Conservation (phyloP, 352 stramenopile species). For the Pilasporangium apinafurcum region DNA sequence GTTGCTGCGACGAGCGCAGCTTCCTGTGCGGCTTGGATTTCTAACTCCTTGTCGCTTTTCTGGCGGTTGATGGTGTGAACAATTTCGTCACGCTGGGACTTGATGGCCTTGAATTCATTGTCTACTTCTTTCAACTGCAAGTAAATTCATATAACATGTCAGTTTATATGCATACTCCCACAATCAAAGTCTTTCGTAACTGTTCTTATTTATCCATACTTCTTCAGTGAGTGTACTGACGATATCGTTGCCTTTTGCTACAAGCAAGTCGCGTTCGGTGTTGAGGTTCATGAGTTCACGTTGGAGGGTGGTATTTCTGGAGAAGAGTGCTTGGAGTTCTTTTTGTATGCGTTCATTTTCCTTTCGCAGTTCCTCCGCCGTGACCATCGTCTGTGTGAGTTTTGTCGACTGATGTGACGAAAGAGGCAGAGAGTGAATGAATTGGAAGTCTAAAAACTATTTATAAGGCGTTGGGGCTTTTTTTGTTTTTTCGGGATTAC, state of each 20-base stretch:
- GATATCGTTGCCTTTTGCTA: constrained; percentile 26
- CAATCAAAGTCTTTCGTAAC: too few relatives aligned
- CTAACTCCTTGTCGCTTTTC: constrained; percentile 16
- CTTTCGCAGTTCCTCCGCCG: constrained; percentile 26
- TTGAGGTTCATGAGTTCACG: constrained; percentile 50
- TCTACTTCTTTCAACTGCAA: constrained; percentile 21
- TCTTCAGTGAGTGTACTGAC: constrained; percentile 42
- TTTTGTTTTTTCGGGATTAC: too few relatives aligned
- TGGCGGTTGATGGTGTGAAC: constrained; percentile 15
- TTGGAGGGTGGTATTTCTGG: constrained; percentile 59
- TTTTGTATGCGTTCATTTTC: constrained; percentile 51
- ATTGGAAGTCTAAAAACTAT: too few relatives aligned
- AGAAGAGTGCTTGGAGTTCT: constrained; percentile 53
- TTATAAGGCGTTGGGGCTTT: too few relatives aligned
- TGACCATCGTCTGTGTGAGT: too few relatives aligned
- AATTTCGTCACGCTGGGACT: constrained; percentile 37
- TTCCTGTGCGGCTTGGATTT: constrained; percentile 7
- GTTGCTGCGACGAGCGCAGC: constrained; percentile 5
- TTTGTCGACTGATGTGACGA: too few relatives aligned
- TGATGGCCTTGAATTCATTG: constrained; percentile 26
- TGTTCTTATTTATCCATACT: too few relatives aligned
- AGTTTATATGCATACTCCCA: too few relatives aligned
- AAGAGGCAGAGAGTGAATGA: too few relatives aligned
- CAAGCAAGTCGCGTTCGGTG: constrained; percentile 35
- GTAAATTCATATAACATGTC: too few relatives aligned